Conservation (phyloP, 306 rosid genomes). For the Medicago lupulina region DNA sequence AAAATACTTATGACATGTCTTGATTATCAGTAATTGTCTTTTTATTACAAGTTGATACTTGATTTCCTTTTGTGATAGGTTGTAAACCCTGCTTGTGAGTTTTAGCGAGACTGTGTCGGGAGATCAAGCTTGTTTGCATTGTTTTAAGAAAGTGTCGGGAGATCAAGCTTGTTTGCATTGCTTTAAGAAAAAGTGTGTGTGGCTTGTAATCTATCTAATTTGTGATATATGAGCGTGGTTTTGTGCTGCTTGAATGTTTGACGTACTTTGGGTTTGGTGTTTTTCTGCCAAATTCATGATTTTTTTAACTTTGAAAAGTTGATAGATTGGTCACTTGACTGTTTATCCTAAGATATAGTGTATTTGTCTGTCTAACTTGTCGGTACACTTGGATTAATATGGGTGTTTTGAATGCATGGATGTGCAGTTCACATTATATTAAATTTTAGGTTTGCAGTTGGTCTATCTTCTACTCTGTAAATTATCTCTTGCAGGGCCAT, state of each 20-base stretch:
- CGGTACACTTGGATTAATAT: neutral
- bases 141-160: neutral
- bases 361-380: slow-evolving; percentile 9
- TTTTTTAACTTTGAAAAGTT: slow-evolving; percentile 8
- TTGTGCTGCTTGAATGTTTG: slow-evolving; percentile 32
- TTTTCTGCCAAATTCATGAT: neutral
- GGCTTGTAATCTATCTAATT: slow-evolving; percentile 5
- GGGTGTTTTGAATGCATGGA: slow-evolving; percentile 7
- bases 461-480: slow-evolving; percentile 5
- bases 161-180: neutral
- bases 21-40: neutral
- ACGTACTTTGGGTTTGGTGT: neutral
- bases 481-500: neutral
- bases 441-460: slow-evolving; percentile 9
- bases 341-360: neutral
- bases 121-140: neutral
- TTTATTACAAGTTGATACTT: slow-evolving; percentile 25
- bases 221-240: neutral
- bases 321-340: neutral
- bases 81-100: slow-evolving; percentile 8
- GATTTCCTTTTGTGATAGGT: neutral
- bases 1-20: slow-evolving; percentile 15
- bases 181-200: neutral
- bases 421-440: slow-evolving; percentile 13
- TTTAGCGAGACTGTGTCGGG: slow-evolving; percentile 5